Conservation (phyloP, 495 filamentous ascomycete genomes). For the Penicillium ucsense region DNA sequence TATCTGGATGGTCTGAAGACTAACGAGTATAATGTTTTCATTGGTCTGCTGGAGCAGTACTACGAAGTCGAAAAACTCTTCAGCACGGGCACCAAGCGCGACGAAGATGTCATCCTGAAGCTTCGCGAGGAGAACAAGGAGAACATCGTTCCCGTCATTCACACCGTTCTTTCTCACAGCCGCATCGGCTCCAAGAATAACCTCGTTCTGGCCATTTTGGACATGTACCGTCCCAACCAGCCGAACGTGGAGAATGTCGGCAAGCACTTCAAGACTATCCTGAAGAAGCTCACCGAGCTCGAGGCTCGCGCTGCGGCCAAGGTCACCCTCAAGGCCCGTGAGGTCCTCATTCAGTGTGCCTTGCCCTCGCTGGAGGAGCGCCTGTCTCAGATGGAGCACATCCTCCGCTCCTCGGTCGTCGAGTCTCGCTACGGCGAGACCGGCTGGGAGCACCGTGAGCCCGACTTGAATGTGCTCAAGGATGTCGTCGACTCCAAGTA, state of each 20-base stretch:
- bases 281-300: constrained; percentile 82
- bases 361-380: constrained; percentile 93
- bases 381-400: constrained; percentile 95
- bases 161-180: constrained; percentile 88
- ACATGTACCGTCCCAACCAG: constrained; percentile 91
- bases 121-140: constrained; percentile 96
- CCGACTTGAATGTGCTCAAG: constrained; percentile 75
- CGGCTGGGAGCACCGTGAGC: constrained; percentile 93
- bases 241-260: constrained; percentile 78
- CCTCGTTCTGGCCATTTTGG: constrained; percentile 80
- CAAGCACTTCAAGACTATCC: constrained; percentile 74
- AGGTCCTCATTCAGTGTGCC: constrained; percentile 93
- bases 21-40: constrained; percentile 80
- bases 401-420: constrained; percentile 91
- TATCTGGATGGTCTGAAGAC: constrained; percentile 85
- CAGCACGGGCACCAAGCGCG: constrained; percentile 70
- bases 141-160: constrained; percentile 69
- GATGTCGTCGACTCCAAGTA: constrained; percentile 98
- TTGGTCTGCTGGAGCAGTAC: constrained; percentile 67
- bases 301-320: constrained; percentile 87
- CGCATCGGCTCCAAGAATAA: constrained; percentile 90
- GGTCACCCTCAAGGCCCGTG: constrained; percentile 92
- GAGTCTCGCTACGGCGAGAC: constrained; percentile 96
- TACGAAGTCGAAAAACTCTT: constrained; percentile 77
- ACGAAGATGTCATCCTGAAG: constrained; percentile 90